Base-by-base conservation (phyloP, 495 filamentous ascomycete genomes). In the Penicillium goetzii region DNA sequence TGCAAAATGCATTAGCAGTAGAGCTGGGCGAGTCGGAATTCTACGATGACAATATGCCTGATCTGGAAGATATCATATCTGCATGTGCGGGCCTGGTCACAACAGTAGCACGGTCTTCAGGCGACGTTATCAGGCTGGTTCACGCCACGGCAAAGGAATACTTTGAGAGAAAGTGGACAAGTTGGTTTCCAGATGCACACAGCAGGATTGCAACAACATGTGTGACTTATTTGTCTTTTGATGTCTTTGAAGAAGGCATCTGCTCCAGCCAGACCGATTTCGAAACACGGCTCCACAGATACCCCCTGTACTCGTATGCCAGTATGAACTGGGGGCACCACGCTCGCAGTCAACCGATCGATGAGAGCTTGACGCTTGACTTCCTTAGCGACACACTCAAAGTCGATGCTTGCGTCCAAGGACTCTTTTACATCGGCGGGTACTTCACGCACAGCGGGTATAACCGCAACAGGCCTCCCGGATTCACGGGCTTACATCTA, bases 71-170 rank as follows among this genome's bases (percentile, higher is more conserved):
- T 12, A 58, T 86, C 17, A 51, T 79, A 0, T 83, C 82, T 2
- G 70, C 78, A 0, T 86, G 84, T 67, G 78, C 74, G 14, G 85
- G 85, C 0, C 62, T 89, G n/a, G 76, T 87, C 1, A 79, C 71
- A 25, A 79, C 25, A 1, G 30, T 53, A 32, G 30, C 65, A 62
- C 11, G 67, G 80, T 26, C 68, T 86, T 58, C 77, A 76, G 14
- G 43, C 19, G 43, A 51, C 14, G 12, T 51, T 4, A 36, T 55
- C 10, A 33, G 52, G 12, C 68, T 88, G 25, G 79, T 82, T 26
- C 85, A 87, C 68, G 83, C 83, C 56, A 87, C 85, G 2, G 77
- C 82, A 0, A 75, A 87, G 49, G 78, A 86, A 54, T 87, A 84
- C 65, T 69, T 78, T 30, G 58, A 72, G 23, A 50, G 57, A 17